phyloP scores from a whole-genome alignment of 2,329 filamentous ascomycete genomes.

The Leptoxyphium fumago region DNA sequence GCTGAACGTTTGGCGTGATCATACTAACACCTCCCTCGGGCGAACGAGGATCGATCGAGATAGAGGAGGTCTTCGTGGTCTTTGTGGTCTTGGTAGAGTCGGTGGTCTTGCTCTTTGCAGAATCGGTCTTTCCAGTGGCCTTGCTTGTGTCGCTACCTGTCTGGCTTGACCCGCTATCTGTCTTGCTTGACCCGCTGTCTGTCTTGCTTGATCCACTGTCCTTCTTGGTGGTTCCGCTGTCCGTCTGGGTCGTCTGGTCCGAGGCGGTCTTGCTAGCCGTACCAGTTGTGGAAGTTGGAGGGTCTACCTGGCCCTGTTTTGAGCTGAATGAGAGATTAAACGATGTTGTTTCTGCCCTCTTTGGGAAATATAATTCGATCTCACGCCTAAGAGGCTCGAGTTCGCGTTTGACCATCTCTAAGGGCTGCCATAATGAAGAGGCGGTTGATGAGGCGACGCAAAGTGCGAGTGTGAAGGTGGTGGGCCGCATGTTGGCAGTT shows the following conservation, averaged over 20 bases:
- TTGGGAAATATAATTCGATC: background rate
- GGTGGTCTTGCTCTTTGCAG: background rate
- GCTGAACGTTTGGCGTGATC: slow-evolving; percentile 40
- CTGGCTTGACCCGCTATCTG: background rate
- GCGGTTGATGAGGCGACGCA: background rate
- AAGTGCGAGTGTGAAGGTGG: background rate
- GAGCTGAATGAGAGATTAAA: background rate
- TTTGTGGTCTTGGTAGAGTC: background rate
- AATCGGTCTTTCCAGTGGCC: background rate
- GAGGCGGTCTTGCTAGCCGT: background rate
- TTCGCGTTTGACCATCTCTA: background rate
- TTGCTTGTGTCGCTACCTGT: background rate
- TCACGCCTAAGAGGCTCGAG: background rate
- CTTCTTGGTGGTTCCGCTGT: background rate
- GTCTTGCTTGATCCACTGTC: background rate
- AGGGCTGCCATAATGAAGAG: background rate
- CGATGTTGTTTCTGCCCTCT: background rate
- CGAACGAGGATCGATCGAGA: slow-evolving; percentile 35
- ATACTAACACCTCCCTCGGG: slow-evolving; percentile 46
- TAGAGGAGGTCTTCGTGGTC: slow-evolving; percentile 6
- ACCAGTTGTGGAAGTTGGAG: background rate
- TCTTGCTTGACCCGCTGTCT: background rate
- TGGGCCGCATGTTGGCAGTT: background rate
- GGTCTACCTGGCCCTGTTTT: background rate
- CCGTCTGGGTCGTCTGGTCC: background rate